Evolutionary conservation across 1,284 basidiomycete genomes (phyloP).

Genomic region (Malassezia japonica): DNA sequence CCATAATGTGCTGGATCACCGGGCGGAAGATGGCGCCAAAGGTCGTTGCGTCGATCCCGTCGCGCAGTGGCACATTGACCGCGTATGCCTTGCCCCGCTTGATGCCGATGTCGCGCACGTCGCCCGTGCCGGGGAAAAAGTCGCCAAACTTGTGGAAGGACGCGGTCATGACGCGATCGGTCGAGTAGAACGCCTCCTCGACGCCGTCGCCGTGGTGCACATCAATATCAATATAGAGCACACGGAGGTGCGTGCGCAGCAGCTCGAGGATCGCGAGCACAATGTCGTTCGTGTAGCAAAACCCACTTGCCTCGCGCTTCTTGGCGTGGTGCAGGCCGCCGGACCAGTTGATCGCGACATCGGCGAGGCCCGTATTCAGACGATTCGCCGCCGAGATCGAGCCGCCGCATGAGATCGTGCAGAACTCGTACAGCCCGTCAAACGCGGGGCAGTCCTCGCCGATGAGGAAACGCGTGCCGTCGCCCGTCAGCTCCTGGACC

Average conservation of each 20-base stretch:
- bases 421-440: conserved; percentile 93
- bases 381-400: conserved; percentile 67
- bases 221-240: conserved; percentile 95
- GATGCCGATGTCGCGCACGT: conserved; percentile 64
- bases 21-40: conserved; percentile 59
- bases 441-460: conserved; percentile 95
- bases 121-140: conserved; percentile 82
- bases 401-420: conserved; percentile 89
- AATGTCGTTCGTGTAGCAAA: conserved; percentile 89
- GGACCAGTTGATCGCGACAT: conserved; percentile 95
- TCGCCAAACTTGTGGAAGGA: conserved; percentile 86
- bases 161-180: conserved; percentile 92
- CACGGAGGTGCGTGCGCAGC: conserved; percentile 61
- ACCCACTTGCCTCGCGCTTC: conserved; percentile 88
- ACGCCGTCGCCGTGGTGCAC: conserved; percentile 98
- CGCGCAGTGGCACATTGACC: conserved; percentile 84
- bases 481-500: conserved; percentile 58
- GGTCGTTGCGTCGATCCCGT: conserved; percentile 73
- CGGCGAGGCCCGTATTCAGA: conserved; percentile 69
- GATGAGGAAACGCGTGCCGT: conserved; percentile 53
- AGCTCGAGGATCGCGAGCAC: conserved; percentile 45
- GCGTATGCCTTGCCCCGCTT: conserved; percentile 81
- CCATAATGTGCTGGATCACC: conserved; percentile 72
- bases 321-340: conserved; percentile 97
- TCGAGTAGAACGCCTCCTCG: conserved; percentile 96